These are phyloP conservation scores for Tylopilus sp. DNA, from an alignment of 1,284 basidiomycete genomes.

Conservation along the genomic window DNA sequence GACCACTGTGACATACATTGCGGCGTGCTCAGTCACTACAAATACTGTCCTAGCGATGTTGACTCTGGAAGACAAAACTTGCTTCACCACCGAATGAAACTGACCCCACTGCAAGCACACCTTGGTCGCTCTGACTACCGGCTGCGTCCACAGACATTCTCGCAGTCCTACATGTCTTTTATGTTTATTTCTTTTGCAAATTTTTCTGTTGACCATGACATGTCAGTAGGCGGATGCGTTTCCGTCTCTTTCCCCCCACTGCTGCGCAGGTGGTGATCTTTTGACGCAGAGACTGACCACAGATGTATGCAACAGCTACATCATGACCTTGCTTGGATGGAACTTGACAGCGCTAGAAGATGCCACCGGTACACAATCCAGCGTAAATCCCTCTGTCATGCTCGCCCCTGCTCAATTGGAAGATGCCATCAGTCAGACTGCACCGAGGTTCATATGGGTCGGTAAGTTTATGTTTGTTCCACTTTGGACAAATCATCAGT, in stretches of 20 bases:
- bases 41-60: neutral
- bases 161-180: too few relatives aligned
- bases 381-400: neutral
- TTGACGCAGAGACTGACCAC: too few relatives aligned
- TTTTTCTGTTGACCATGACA: too few relatives aligned
- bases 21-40: too few relatives aligned
- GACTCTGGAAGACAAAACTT: neutral
- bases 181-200: too few relatives aligned
- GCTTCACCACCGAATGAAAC: neutral
- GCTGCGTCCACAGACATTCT: neutral
- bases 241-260: neutral
- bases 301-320: neutral
- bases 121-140: neutral
- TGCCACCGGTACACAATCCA: neutral
- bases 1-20: too few relatives aligned
- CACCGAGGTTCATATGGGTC: neutral
- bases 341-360: too few relatives aligned
- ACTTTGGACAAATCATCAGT: neutral
- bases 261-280: too few relatives aligned
- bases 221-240: neutral
- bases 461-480: neutral
- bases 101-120: neutral
- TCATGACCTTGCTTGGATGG: too few relatives aligned
- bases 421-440: neutral
- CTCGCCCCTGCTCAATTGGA: neutral